phyloP scores from a whole-genome alignment of 805 yeast genomes.

The Wickerhamiella bombiphila region DNA sequence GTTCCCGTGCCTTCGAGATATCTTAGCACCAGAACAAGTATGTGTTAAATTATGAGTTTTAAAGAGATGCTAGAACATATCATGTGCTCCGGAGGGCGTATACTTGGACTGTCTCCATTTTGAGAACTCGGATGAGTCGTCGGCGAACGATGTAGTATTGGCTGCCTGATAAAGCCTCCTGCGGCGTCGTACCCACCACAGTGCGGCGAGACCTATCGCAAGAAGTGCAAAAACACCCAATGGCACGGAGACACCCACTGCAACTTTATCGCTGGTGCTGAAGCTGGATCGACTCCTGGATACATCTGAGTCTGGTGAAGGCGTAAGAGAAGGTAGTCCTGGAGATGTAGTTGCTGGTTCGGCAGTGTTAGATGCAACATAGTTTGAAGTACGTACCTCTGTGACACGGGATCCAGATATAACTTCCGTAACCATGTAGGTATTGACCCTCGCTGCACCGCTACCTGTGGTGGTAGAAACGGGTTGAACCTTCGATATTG shows the following conservation, averaged over 20 bases:
- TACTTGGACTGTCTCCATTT: conserved; percentile 3
- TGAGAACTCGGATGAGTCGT: background rate
- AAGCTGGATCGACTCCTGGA: conserved; percentile 3
- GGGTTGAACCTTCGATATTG: too few relatives aligned
- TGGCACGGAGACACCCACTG: conserved; percentile 13
- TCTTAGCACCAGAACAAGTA: background rate
- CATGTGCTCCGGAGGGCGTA: conserved; percentile 7
- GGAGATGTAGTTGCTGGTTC: background rate
- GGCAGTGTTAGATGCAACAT: background rate
- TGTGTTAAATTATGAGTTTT: too few relatives aligned
- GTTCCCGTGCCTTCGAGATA: too few relatives aligned
- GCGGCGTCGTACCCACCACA: background rate
- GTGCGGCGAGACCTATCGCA: background rate
- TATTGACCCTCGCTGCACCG: too few relatives aligned
- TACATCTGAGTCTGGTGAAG: background rate
- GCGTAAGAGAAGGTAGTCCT: background rate
- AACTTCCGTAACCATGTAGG: conserved; percentile 4
- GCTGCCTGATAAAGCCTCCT: background rate
- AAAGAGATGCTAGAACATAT: conserved; percentile 8
- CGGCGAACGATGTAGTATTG: background rate
- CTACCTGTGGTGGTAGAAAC: too few relatives aligned
- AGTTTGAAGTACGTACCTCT: conserved; percentile 2
- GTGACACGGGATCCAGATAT: conserved; percentile 8
- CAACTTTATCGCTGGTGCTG: conserved; percentile 11
- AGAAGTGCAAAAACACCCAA: conserved; percentile 8